Evolutionary conservation across 139 green algal genomes (phyloP), one percentile per base, ranked within the genome.

Genomic region (Asterochloris sp.): DNA sequence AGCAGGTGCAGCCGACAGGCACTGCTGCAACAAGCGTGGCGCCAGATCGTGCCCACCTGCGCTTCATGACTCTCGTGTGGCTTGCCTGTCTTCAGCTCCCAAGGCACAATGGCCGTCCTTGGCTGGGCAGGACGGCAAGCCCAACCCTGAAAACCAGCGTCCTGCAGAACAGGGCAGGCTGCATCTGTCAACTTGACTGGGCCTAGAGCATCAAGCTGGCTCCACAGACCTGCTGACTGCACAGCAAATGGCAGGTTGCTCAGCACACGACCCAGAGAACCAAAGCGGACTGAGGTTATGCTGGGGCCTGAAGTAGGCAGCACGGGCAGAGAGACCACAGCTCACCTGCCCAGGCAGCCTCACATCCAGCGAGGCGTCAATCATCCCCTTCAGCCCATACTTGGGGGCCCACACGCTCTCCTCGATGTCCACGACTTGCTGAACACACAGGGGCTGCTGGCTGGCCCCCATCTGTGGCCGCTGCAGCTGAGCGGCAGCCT

Each of bases 61-160:
- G 90, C 92, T 10, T 80, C 73, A 85, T 98, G 93, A 27, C 77
- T 87, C 27, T 89, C 78, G 79, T 93, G 89, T 14, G 88, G 64
- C 66, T 91, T 92, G 10, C 96, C 96, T 23, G 92, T 97, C 89
- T 99, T 99, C 87, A 98, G 93, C 85, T 99, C 96, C 78, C 99
- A 91, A 0, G 96, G 96, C n/a, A 89, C 89, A 73, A 98, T 82
- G 17, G 91, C 19, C 21, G 29, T n/a, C 12, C 38, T 54, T 6
- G 6, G 38, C 6, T 54, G 38, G 38, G 38, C 4, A 54, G 38
- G 38, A 6, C 38, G 38, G 38, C 38, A 2, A 54, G 38, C 66
- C 19, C 66, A 71, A 8, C 66, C 21, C 66, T 71, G 19, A 4
- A 24, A 21, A 2, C 19, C 66, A 71, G 66, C 4, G 66, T 71